Base-by-base conservation (phyloP, 805 yeast genomes). In the Hanseniaspora meyeri region DNA sequence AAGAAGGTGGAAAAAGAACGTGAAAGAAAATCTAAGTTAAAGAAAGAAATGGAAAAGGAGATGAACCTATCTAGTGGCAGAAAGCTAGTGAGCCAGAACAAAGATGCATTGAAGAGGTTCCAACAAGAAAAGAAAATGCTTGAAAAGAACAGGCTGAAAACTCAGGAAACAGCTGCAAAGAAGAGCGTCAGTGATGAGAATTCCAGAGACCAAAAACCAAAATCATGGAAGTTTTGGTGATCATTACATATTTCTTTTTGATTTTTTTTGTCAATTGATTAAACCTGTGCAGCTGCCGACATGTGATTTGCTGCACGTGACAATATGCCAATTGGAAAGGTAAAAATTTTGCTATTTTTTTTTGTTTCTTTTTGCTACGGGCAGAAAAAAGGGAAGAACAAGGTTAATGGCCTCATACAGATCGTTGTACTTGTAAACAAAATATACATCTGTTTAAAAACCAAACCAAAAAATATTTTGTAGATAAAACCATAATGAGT, bases 151-250 rank as follows among this genome's bases (percentile, higher is more conserved):
- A 19, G 7, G 4, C 10, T 7, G 19, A 17, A 34, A 24, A 14
- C 32, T 10, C 14, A 36, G 2, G 34, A 46, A 4, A 7, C 12
- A 32, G 2, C 36, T 11, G 12, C 3, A 7, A 32, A 11, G 7
- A 32, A 11, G 12, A 32, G 36, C 7, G 9, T 32, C n/a, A 20
- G 12, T 20, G 32, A 49, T 19, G 31, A 42, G 1, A 31, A 40
- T 2, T 34, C 34, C 4, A 51, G 43, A 29, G 46, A 43, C 9
- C 32, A 8, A 24, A 45, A 45, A 8, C 6, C 11, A 6, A 52
- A 39, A 32, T 9, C 20, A 14, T 52, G 57, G 57, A 52, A 52
- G 45, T 52, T 52, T 20, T 52, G 57, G 57, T 52, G 38, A 32
- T 19, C 19, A 39, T 40, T 19, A 17, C 16, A 17, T 39, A 7